Evolutionary conservation across 2,329 filamentous ascomycete species (phyloP).

Genomic region (Fusarium nygamai): DNA sequence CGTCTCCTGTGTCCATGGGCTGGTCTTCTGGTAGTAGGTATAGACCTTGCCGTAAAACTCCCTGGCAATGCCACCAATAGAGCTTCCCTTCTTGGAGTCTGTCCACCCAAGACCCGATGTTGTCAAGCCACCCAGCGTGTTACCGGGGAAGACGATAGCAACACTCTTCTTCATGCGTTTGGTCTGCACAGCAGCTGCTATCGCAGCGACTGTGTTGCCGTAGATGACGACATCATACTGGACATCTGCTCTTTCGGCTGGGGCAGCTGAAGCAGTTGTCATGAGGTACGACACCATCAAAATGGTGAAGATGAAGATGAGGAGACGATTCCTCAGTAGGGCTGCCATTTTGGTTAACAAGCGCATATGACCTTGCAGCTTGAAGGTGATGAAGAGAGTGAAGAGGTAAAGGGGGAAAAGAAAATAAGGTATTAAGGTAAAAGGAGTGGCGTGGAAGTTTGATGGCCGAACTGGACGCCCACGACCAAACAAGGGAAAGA

Average conservation of each 20-base stretch:
- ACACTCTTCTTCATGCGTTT: slow-evolving; percentile 34
- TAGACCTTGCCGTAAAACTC: slow-evolving; percentile 32
- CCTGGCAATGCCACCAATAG: slow-evolving; percentile 34
- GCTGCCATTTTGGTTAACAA: slow-evolving; percentile 20
- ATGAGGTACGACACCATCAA: slow-evolving; percentile 29
- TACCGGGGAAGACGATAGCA: slow-evolving; percentile 30
- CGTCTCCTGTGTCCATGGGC: slow-evolving; percentile 26
- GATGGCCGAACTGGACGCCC: background rate
- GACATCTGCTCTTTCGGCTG: slow-evolving; percentile 8
- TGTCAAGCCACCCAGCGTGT: slow-evolving; percentile 30
- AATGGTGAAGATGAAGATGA: slow-evolving; percentile 24
- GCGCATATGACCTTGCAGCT: background rate
- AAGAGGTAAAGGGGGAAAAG: background rate
- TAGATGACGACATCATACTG: slow-evolving; percentile 36
- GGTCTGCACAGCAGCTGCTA: slow-evolving; percentile 33
- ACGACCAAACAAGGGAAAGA: background rate
- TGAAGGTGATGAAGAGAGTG: background rate
- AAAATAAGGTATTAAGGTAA: background rate
- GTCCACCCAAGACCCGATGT: slow-evolving; percentile 35
- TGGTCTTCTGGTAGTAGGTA: slow-evolving; percentile 18
- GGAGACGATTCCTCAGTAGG: slow-evolving; percentile 11
- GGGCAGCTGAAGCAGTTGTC: slow-evolving; percentile 18
- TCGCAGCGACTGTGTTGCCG: slow-evolving; percentile 36
- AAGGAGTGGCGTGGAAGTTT: slow-evolving; percentile 3
- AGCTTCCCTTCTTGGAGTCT: slow-evolving; percentile 32